A percentile compares a stretch with the other conserved stretches of the same genome.
Evolutionary conservation across 306 rosid genomes (phyloP).

Genomic region (Pueraria montana): DNA sequence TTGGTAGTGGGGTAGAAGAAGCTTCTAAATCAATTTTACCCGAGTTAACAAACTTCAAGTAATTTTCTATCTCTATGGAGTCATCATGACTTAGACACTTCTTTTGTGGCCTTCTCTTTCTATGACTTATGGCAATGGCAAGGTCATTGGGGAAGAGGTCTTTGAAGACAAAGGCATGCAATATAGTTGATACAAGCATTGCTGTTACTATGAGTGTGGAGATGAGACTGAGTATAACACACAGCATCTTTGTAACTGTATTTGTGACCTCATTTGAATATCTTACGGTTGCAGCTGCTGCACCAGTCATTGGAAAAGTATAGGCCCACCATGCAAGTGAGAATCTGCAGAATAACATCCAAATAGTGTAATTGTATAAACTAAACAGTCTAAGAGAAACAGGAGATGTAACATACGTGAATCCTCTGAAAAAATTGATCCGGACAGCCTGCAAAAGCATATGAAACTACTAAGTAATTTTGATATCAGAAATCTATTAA

Average conservation of each 20-base stretch:
- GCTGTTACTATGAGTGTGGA: constrained; percentile 65
- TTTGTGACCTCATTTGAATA: constrained; percentile 76
- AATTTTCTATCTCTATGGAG: constrained; percentile 70
- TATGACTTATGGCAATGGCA: constrained; percentile 90
- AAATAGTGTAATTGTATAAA: not conserved
- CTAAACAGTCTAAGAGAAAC: not conserved
- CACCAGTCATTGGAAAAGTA: constrained; percentile 96
- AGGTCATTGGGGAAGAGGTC: constrained; percentile 94
- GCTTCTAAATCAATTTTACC: constrained; percentile 61
- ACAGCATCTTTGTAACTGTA: constrained; percentile 60
- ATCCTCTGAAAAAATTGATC: constrained; percentile 80
- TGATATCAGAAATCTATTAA: not conserved
- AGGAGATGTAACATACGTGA: constrained; percentile 62
- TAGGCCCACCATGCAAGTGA: constrained; percentile 99
- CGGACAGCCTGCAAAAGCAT: constrained; percentile 74
- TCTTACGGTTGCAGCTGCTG: constrained; percentile 85
- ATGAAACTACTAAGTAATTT: constrained; percentile 31
- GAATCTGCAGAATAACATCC: constrained; percentile 60
- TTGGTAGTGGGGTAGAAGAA: constrained; percentile 42
- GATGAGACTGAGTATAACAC: constrained; percentile 55
- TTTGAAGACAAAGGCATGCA: constrained; percentile 77
- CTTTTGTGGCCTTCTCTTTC: constrained; percentile 59
- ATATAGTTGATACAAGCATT: constrained; percentile 66
- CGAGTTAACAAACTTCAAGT: constrained; percentile 62
- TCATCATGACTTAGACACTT: constrained; percentile 66